Evolutionary conservation across 1,284 basidiomycete species (phyloP).

Genomic region (Microbotryomycetes sp.): DNA sequence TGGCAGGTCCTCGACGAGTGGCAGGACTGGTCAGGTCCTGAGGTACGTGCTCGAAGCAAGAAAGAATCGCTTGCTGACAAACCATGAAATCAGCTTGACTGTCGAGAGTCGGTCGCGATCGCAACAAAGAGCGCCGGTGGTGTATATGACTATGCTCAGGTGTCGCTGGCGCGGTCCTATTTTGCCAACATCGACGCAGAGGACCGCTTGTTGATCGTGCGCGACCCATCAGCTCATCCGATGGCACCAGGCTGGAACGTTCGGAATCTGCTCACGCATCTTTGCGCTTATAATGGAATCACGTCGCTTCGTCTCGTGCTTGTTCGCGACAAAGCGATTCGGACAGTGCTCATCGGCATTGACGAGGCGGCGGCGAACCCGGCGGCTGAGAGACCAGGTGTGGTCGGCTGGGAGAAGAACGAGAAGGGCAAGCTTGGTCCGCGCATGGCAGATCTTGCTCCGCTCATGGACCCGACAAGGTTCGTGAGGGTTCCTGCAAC

Average conservation of each 20-base stretch:
- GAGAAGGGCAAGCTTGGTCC: slow-evolving; percentile 73
- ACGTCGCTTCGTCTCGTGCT: slow-evolving; percentile 52
- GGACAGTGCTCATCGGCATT: slow-evolving; percentile 7
- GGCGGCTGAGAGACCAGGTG: slow-evolving; percentile 43
- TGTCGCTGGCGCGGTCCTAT: background rate
- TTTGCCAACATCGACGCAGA: background rate
- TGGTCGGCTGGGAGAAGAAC: slow-evolving; percentile 95
- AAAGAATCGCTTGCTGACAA: too few species aligned
- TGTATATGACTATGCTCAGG: slow-evolving; percentile 39
- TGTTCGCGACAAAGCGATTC: slow-evolving; percentile 52
- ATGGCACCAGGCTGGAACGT: slow-evolving; percentile 87
- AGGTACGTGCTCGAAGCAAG: background rate
- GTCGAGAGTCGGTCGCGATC: background rate
- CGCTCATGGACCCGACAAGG: slow-evolving; percentile 89
- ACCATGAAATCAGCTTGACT: too few species aligned
- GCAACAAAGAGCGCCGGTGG: background rate
- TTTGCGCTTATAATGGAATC: slow-evolving; percentile 50
- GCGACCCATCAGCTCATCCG: slow-evolving; percentile 76
- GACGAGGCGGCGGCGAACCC: background rate
- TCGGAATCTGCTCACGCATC: slow-evolving; percentile 79
- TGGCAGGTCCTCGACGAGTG: slow-evolving; percentile 57
- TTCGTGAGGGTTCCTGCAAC: slow-evolving; percentile 37
- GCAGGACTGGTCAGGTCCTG: background rate
- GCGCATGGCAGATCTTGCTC: slow-evolving; percentile 80
- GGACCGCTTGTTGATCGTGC: slow-evolving; percentile 59